Percentiles rank a stretch among this genome's conserved stretches.
These are phyloP conservation scores for Apophysomyces ossiformis DNA, from an alignment of 371 early-diverging fungal species.

Conservation along the genomic window DNA sequence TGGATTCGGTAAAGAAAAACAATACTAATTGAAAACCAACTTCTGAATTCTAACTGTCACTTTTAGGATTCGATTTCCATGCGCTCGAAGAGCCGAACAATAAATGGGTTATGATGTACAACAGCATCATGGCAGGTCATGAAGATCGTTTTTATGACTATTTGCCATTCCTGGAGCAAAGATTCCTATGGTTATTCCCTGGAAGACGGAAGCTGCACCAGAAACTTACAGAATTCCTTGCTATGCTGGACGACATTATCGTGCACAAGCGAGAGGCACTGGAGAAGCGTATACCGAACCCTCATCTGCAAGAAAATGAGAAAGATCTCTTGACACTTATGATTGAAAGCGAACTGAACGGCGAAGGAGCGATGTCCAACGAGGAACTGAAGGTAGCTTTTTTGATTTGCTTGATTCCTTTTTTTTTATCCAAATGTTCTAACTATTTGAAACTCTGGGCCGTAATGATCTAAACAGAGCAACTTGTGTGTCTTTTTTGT, in stretches of 20 bases:
- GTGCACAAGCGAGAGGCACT: slow-evolving; percentile 34
- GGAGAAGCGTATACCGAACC: slow-evolving; percentile 11
- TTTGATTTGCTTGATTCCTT: too few species aligned
- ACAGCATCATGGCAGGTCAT: slow-evolving; percentile 13
- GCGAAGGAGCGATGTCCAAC: slow-evolving; percentile 29
- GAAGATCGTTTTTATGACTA: slow-evolving; percentile 41
- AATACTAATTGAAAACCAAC: too few species aligned
- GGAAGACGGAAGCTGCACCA: slow-evolving; percentile 37
- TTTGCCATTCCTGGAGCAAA: slow-evolving; percentile 50
- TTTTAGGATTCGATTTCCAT: slow-evolving; percentile 26
- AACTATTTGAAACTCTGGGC: too few species aligned
- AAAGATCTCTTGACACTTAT: slow-evolving; percentile 52
- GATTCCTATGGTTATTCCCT: slow-evolving; percentile 27
- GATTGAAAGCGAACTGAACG: slow-evolving; percentile 30
- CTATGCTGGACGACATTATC: slow-evolving; percentile 41
- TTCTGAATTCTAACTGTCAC: too few species aligned
- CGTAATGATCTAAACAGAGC: too few species aligned
- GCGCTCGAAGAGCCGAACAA: slow-evolving; percentile 15
- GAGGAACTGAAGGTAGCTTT: slow-evolving; percentile 35
- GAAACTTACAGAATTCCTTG: slow-evolving; percentile 26
- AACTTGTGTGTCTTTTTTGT: not conserved
- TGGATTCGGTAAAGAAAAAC: slow-evolving; percentile 31
- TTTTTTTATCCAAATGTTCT: too few species aligned
- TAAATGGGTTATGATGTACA: slow-evolving; percentile 23
- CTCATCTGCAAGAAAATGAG: slow-evolving; percentile 27